These are phyloP conservation scores for Rhododendron ferrugineum DNA, from an alignment of 148 eudicot genomes.

Conservation along the genomic window DNA sequence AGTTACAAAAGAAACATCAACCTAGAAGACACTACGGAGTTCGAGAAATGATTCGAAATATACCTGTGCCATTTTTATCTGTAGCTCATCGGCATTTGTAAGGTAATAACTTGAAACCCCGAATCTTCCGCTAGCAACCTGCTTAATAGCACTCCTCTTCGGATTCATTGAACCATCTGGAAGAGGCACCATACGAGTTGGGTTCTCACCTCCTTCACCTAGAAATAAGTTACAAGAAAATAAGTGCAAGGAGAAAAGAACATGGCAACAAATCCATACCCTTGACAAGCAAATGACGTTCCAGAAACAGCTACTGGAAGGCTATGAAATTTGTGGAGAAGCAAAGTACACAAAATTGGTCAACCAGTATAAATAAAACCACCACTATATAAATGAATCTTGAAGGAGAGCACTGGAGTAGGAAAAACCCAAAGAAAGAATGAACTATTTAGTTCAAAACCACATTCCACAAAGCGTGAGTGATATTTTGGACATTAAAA, in stretches of 20 bases:
- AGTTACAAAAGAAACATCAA: background rate
- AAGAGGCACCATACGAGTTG: slow-evolving; percentile 89
- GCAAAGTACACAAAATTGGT: background rate
- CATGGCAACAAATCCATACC: background rate
- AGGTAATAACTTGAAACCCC: slow-evolving; percentile 98
- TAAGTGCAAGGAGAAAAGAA: background rate
- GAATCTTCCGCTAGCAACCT: slow-evolving; percentile 99
- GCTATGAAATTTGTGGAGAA: background rate
- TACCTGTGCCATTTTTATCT: slow-evolving; percentile 99
- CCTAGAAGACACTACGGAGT: background rate
- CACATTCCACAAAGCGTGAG: background rate
- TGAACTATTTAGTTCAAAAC: slow-evolving; percentile 1
- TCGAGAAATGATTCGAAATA: background rate
- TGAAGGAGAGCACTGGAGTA: background rate
- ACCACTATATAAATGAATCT: background rate
- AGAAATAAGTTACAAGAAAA: slow-evolving; percentile 8
- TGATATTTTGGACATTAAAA: background rate
- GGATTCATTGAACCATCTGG: slow-evolving; percentile 93
- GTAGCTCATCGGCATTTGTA: slow-evolving; percentile 96
- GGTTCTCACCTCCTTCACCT: slow-evolving; percentile 99
- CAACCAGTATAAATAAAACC: background rate
- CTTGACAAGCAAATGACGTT: background rate
- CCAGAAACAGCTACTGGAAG: background rate
- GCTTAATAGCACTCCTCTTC: slow-evolving; percentile 90
- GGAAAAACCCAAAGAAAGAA: background rate